These are phyloP conservation scores for Clarireedia monteithiana DNA, from an alignment of 2,329 filamentous ascomycete genomes.

Conservation along the genomic window DNA sequence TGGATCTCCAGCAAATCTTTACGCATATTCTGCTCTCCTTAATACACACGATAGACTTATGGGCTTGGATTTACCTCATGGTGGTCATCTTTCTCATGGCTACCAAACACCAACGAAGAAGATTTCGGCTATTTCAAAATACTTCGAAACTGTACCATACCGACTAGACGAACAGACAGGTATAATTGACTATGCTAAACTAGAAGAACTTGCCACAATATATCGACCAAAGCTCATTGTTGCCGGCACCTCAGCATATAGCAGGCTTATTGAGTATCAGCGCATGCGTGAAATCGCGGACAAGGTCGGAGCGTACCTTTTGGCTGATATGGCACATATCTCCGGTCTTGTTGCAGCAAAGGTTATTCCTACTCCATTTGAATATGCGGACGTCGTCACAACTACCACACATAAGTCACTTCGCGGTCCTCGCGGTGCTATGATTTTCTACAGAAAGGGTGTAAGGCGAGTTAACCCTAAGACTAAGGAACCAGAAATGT, in stretches of 20 bases:
- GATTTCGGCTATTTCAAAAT: constrained; percentile 98
- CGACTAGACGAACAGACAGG: constrained; percentile 84
- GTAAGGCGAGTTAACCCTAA: constrained; percentile 76
- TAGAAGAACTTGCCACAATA: constrained; percentile 78
- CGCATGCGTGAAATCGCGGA: constrained; percentile 86
- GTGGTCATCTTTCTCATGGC: constrained; percentile 90
- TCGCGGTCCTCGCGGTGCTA: constrained; percentile 85
- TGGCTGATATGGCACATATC: constrained; percentile 96
- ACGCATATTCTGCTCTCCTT: constrained; percentile 89
- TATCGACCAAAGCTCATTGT: constrained; percentile 96
- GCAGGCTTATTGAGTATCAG: constrained; percentile 89
- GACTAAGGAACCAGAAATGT: constrained; percentile 76
- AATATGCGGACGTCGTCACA: constrained; percentile 86
- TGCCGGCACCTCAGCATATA: constrained; percentile 92
- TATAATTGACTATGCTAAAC: constrained; percentile 87
- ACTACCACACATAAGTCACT: constrained; percentile 98
- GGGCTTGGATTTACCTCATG: constrained; percentile 93
- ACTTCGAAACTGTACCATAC: constrained; percentile 97
- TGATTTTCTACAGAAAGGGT: constrained; percentile 98
- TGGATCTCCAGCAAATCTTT: constrained; percentile 63
- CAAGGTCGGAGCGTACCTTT: constrained; percentile 84
- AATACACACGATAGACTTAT: constrained; percentile 91
- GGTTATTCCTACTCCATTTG: constrained; percentile 84
- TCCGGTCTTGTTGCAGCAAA: constrained; percentile 89
- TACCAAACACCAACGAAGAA: constrained; percentile 92